Percentiles rank a stretch among this genome's conserved stretches.
phyloP scores from a whole-genome alignment of 176 grass and related monocot species.

The Typha latifolia region DNA sequence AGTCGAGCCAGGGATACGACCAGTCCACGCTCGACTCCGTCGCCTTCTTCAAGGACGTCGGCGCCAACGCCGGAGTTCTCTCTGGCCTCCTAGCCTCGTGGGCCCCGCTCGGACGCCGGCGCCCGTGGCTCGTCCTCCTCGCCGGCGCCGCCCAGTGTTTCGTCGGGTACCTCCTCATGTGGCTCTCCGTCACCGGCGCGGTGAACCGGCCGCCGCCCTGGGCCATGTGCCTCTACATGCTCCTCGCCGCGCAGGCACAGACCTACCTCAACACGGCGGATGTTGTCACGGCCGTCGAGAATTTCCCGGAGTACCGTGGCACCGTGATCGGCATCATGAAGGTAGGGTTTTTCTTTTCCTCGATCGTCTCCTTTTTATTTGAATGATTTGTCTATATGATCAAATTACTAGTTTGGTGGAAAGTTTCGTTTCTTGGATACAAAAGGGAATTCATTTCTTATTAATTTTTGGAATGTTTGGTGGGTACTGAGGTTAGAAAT shows the following conservation, averaged over 20 bases:
- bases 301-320: conserved; percentile 68
- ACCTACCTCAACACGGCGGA: conserved; percentile 84
- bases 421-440: no score
- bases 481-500: no score
- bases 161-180: conserved; percentile 67
- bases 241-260: conserved; percentile 77
- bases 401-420: no score
- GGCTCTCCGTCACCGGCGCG: conserved; percentile 53
- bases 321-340: conserved; percentile 98
- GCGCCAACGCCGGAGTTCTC: conserved; percentile 77
- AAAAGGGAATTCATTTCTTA: no score
- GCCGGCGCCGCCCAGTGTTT: conserved; percentile 46
- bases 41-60: conserved; percentile 94
- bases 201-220: conserved; percentile 35
- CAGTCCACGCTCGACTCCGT: conserved; percentile 80
- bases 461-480: no score
- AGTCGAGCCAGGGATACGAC: conserved; percentile 67
- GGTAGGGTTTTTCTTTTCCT: conserved; percentile 22
- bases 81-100: conserved; percentile 63
- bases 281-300: conserved; percentile 76
- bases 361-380: not conserved
- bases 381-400: not conserved
- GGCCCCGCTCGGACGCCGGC: conserved; percentile 14
- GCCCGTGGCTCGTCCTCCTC: conserved; percentile 50
- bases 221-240: conserved; percentile 78